A percentile compares a stretch with the other conserved stretches of the same genome.
Conservation (phyloP, 2,329 filamentous ascomycete genomes). For the Fonsecaea pedrosoi region DNA sequence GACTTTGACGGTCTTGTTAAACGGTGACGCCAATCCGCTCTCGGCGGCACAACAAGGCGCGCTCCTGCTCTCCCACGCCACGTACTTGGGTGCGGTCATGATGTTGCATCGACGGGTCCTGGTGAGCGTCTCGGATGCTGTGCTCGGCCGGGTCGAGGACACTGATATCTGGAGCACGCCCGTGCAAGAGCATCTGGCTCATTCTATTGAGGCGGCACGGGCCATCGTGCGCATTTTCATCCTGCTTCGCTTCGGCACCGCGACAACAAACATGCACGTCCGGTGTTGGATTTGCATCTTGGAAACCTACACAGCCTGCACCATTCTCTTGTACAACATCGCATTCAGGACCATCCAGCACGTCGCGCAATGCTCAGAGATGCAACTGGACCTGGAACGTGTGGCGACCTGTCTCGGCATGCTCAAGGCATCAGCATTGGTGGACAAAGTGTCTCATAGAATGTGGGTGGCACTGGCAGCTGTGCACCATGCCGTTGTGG, state of each 20-base stretch:
- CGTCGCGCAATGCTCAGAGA: not conserved
- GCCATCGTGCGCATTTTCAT: slow-evolving; percentile 4
- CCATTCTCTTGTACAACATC: not conserved
- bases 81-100: slow-evolving; percentile 1
- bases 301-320: slow-evolving; percentile 1
- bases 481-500: not conserved
- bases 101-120: not conserved
- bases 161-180: not conserved
- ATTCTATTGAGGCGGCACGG: not conserved
- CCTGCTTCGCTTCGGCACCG: slow-evolving; percentile 2
- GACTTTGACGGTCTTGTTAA: slow-evolving; percentile 2
- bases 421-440: not conserved
- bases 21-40: not conserved
- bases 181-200: not conserved
- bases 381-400: not conserved
- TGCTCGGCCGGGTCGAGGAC: not conserved
- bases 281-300: slow-evolving; percentile 3
- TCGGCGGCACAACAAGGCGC: slow-evolving; percentile 1
- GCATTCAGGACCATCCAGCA: not conserved
- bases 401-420: slow-evolving; percentile 2
- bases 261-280: not conserved
- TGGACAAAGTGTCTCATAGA: not conserved
- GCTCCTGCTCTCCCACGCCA: slow-evolving; percentile 2
- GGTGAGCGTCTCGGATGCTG: not conserved
- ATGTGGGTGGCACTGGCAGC: not conserved